phyloP scores from a whole-genome alignment of 371 early-diverging fungal genomes.

The Mucor saturninus region DNA sequence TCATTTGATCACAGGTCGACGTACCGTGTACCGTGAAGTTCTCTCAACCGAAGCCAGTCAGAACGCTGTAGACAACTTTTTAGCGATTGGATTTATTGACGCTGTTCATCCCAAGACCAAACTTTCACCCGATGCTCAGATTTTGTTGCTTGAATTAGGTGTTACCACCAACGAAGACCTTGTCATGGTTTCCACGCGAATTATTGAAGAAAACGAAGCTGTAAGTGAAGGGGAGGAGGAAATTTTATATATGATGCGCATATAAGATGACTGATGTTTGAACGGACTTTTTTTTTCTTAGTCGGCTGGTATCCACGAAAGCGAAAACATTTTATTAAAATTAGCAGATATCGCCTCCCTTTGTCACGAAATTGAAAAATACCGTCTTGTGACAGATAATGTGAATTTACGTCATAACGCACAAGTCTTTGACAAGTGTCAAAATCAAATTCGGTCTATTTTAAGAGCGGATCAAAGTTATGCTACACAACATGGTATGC shows the following conservation, averaged over 20 bases:
- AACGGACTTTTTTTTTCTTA: background rate
- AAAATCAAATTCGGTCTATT: slow-evolving; percentile 54
- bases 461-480: slow-evolving; percentile 51
- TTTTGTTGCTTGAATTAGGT: slow-evolving; percentile 49
- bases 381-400: slow-evolving; percentile 42
- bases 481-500: slow-evolving; percentile 52
- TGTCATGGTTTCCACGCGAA: slow-evolving; percentile 44
- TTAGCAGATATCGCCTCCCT: slow-evolving; percentile 46
- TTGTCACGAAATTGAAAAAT: slow-evolving; percentile 52
- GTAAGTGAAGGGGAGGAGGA: slow-evolving; percentile 1
- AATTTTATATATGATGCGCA: background rate
- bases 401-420: slow-evolving; percentile 41
- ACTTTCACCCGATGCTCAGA: slow-evolving; percentile 55
- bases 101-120: slow-evolving; percentile 52
- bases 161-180: slow-evolving; percentile 53
- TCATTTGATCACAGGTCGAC: slow-evolving; percentile 53
- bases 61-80: slow-evolving; percentile 54
- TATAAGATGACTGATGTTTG: background rate
- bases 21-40: slow-evolving; percentile 56
- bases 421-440: slow-evolving; percentile 58
- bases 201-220: slow-evolving; percentile 9
- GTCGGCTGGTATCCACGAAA: slow-evolving; percentile 2
- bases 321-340: slow-evolving; percentile 26
- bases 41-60: slow-evolving; percentile 54
- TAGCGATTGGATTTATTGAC: slow-evolving; percentile 51